phyloP scores from a whole-genome alignment of 1,139 yeast species.

The Debaryomyces fabryi region DNA sequence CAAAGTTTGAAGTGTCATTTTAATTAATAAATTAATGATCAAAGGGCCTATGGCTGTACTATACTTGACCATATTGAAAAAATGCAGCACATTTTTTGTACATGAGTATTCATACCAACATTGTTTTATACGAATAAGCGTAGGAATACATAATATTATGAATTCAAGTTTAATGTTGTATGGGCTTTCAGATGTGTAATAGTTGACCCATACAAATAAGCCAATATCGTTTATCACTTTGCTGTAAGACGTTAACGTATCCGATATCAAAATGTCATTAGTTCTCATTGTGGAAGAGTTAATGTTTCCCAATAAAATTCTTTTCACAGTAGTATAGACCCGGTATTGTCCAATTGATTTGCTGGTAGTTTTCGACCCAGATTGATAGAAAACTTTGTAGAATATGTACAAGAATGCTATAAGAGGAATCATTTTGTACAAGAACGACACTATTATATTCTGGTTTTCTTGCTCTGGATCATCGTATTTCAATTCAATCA shows the following conservation, averaged over 20 bases:
- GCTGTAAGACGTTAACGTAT: constrained; percentile 77
- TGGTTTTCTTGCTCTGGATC: constrained; percentile 12
- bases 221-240: constrained; percentile 74
- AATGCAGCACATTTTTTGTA: constrained; percentile 55
- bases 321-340: constrained; percentile 48
- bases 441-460: constrained; percentile 7
- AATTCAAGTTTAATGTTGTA: constrained; percentile 48
- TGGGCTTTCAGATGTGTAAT: constrained; percentile 21
- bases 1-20: constrained; percentile 19
- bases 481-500: constrained; percentile 19
- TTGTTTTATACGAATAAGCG: constrained; percentile 73
- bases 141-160: constrained; percentile 60
- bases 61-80: constrained; percentile 76
- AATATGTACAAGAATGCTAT: constrained; percentile 21
- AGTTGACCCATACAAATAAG: constrained; percentile 41
- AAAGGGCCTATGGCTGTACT: constrained; percentile 68
- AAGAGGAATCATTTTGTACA: constrained; percentile 21
- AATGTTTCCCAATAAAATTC: constrained; percentile 60
- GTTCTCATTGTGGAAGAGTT: constrained; percentile 60
- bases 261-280: constrained; percentile 79
- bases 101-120: constrained; percentile 69
- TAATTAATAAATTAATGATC: constrained; percentile 45
- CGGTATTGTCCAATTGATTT: constrained; percentile 44
- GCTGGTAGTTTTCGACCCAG: constrained; percentile 9
- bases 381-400: constrained; percentile 21